Evolutionary conservation across 2,329 filamentous ascomycete genomes (phyloP), one percentile per base, ranked within the genome.

Genomic region (Verticillium nubilum): DNA sequence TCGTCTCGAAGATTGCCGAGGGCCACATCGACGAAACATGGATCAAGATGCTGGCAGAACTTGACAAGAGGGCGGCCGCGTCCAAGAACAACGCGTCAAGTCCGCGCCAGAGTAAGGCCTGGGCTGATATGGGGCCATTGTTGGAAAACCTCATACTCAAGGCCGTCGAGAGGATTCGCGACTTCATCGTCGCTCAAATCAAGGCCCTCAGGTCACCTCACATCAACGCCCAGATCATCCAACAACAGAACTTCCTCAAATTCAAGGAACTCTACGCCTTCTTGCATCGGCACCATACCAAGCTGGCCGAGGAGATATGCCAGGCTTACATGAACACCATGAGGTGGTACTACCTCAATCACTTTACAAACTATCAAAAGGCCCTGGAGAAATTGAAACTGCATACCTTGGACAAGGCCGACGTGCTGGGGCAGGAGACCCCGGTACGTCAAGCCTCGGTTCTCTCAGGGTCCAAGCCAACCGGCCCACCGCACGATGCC

Each of bases 261-360:
- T 96, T 92, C 77, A 96, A 91, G 72, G 92, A 97, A 33, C 78
- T 97, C 0, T 99, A 88, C 73, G 82, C 85, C 5, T 99, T 98
- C 69, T 80, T 99, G 31, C 86, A 91, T 61, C 87, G 85, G 66
- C 89, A 94, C 65, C 92, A 98, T 67, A 79, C 89, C 1, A 81
- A 85, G n/a, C 84, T 99, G 5, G 92, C 91, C 9, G 88, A 93
- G 58, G 91, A 99, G 73, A 96, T 99, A 64, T 87, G 87, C 9
- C 89, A 92, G 71, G 95, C 96, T 3, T 99, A 99, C 69, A 88
- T 96, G 77, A 97, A 97, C 72, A 99, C 96, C 0, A 99, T 99
- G 92, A 86, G 92, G 58, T 99, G 95, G 95, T 99, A 99, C 70
- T 98, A 98, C 71, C 77, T 89, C 58, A 95, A 90, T 65, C 91